Evolutionary conservation across 768 basidiomycete species (phyloP), one percentile per base, ranked within the genome.

Genomic region (Boletus patriciae): DNA sequence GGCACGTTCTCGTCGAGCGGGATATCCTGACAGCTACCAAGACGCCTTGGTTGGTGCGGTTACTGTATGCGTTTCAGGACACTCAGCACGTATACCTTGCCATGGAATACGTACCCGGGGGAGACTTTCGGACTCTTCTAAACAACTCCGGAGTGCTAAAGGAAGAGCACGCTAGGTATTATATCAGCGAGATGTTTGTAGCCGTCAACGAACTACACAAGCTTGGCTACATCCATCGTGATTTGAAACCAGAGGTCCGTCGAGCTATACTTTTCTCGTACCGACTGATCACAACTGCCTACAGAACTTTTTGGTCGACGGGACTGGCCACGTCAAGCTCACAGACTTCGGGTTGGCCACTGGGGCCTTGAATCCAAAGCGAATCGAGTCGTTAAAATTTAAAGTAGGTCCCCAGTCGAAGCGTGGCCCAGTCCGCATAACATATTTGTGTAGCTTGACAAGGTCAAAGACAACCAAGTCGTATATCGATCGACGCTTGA

Each of bases 21-120:
- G 97, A 99, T 71, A 99, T 99, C 66, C 76, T 99, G 60, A 98
- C 95, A 0, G 92, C 94, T 2, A 98, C 96, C 27, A 95, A 96
- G 73, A 96, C 94, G 0, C 93, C 96, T 2, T 99, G 97, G 97
- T 82, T 99, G 55, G 97, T 98, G 46, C 80, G 88, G 25, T 78
- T 99, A 9, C 77, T 99, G 5, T 99, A 99, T 68, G 97, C 97
- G 3, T 99, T 99, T 75, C 97, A 99, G 73, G 96, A 99, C 67
- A 77, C 84, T 0, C 80, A 89, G 53, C 80, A 90, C 64, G 94
- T 98, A 18, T 98, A 95, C 69, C 88, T 98, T 45, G 96, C 96
- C 2, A 98, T 98, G 96, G 95, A 98, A 78, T 98, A 97, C 70
- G 95, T 98, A 18, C 94, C 95, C 1, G 97, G 97, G 21, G 97